These are phyloP conservation scores for Cryoendolithus antarcticus DNA, from an alignment of 2,329 filamentous ascomycete genomes.

Conservation along the genomic window DNA sequence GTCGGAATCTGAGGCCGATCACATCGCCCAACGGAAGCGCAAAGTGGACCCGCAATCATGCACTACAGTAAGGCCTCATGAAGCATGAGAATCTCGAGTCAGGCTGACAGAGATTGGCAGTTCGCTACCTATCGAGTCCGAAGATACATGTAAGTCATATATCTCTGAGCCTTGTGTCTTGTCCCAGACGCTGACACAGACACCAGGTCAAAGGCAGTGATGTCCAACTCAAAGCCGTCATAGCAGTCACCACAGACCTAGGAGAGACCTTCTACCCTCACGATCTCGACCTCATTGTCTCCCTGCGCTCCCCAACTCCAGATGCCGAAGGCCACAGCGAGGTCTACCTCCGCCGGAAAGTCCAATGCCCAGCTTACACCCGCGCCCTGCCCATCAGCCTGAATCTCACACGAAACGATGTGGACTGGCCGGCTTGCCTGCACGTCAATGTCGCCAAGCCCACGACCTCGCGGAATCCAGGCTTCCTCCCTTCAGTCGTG, in stretches of 20 bases:
- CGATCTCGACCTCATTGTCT: slow-evolving; percentile 32
- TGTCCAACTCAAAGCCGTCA: slow-evolving; percentile 36
- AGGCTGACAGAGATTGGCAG: too few species aligned
- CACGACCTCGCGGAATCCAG: slow-evolving; percentile 13
- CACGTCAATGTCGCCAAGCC: slow-evolving; percentile 26
- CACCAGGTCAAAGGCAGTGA: slow-evolving; percentile 12
- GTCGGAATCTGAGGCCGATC: too few species aligned
- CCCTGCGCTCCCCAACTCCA: slow-evolving; percentile 20
- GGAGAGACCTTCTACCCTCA: slow-evolving; percentile 49
- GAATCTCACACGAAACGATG: slow-evolving; percentile 26
- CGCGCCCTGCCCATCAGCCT: slow-evolving; percentile 34
- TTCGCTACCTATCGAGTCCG: too few species aligned
- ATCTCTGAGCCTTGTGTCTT: too few species aligned
- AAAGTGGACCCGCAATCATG: too few species aligned
- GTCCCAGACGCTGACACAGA: too few species aligned
- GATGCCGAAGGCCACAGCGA: slow-evolving; percentile 17
- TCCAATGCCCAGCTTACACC: slow-evolving; percentile 33
- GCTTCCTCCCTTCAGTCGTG: slow-evolving; percentile 33
- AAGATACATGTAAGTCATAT: too few species aligned
- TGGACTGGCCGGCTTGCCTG: slow-evolving; percentile 28
- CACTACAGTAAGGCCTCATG: too few species aligned
- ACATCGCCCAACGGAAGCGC: too few species aligned
- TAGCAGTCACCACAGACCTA: slow-evolving; percentile 58
- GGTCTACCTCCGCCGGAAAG: slow-evolving; percentile 29
- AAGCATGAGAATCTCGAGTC: too few species aligned